Percentiles rank a stretch among this genome's conserved stretches.
These are phyloP conservation scores for Apiospora aurea DNA, from an alignment of 2,329 filamentous ascomycete genomes.

Conservation along the genomic window DNA sequence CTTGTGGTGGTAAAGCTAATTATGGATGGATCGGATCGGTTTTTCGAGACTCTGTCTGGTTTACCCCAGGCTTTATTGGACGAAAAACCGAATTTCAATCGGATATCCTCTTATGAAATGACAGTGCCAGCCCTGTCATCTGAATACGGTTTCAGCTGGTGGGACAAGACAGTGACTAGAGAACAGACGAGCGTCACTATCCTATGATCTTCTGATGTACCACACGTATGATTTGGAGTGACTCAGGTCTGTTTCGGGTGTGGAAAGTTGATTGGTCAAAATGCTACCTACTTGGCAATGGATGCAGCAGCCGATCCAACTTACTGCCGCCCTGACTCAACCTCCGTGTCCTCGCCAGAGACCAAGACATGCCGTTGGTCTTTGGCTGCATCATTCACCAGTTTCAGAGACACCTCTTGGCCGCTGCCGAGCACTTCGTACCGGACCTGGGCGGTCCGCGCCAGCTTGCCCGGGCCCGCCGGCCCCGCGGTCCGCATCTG, in stretches of 20 bases:
- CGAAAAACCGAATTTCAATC: too few relatives aligned
- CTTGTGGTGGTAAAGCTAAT: background rate
- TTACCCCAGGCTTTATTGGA: background rate
- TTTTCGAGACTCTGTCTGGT: background rate
- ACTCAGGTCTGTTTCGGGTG: background rate
- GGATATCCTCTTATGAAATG: too few relatives aligned
- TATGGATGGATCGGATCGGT: too few relatives aligned
- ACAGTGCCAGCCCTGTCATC: background rate
- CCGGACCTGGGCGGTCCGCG: background rate
- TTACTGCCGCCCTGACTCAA: background rate
- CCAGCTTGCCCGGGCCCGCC: background rate
- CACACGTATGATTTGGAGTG: background rate
- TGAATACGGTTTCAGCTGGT: background rate
- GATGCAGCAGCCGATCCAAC: background rate
- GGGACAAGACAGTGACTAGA: background rate
- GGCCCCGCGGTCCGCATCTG: background rate
- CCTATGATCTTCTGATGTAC: background rate
- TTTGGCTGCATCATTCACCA: background rate
- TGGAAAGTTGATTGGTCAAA: background rate
- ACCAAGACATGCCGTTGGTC: background rate
- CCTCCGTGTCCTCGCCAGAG: background rate
- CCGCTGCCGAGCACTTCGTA: background rate
- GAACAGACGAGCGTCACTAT: too few relatives aligned
- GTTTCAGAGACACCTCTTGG: background rate
- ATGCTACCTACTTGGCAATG: background rate